Base-by-base conservation (phyloP, 805 yeast species). In the Lipomyces mesembrius region DNA sequence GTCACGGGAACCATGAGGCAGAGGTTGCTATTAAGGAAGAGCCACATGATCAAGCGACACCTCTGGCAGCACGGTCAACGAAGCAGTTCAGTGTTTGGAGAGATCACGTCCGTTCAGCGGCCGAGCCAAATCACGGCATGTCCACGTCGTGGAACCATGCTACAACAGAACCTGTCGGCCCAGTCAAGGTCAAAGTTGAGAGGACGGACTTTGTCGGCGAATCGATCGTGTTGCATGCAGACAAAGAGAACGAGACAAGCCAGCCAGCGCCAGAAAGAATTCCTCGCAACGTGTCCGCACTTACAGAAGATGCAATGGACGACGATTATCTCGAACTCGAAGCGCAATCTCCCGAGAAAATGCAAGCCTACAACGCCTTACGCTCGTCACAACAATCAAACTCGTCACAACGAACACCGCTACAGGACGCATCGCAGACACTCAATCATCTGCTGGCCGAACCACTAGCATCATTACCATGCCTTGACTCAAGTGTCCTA, bases 341-440 rank as follows among this genome's bases (percentile, higher is more conserved):
- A 17, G 49, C 22, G 3, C 20, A n/a, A n/a, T n/a, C 3, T 5
- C 8, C 49, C 6, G 49, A 43, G 22, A 43, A 17, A 8, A n/a
- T 5, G 49, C 49, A 9, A 37, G 17, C 43, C 1, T 14, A 6
- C 43, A 37, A 37, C 17, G 12, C 17, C 17, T 37, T 37, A 12
- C 17, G 20, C 20, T n/a, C 49, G 14, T 43, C 49, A n/a, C 49
- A 43, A 43, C 22, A 17, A n/a, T 43, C 56, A 17, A 29, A 29
- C 34, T 56, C 59, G 9, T 32, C 59, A 20, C 59, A 27, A 32
- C 59, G 59, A n/a, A 32, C 59, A 5, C 59, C 59, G 22, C 25
- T 56, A 11, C 37, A 25, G 59, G 59, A 56, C 22, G 59, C 59
- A 29, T 56, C 59, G 4, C 59, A 56, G 43, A 56, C 59, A 9